phyloP scores from a whole-genome alignment of 495 filamentous ascomycete genomes.

The Penicillium pancosmium region DNA sequence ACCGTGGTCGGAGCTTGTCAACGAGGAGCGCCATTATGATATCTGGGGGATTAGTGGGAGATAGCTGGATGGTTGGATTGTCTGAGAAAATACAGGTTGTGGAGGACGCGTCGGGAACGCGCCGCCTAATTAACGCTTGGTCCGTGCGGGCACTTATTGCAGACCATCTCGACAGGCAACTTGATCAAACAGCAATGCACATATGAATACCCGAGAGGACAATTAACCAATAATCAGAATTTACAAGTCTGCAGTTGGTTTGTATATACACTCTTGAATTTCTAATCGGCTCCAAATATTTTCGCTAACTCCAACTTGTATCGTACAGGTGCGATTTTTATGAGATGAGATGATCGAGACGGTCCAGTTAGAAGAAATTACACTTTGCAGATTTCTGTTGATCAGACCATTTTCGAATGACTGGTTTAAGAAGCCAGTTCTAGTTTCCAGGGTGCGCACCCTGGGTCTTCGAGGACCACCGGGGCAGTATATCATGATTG shows the following conservation, averaged over 20 bases:
- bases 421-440: too few relatives aligned
- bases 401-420: too few relatives aligned
- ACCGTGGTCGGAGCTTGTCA: conserved; percentile 90
- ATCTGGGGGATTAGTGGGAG: neutral
- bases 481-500: conserved; percentile 19
- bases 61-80: conserved; percentile 5
- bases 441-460: too few relatives aligned
- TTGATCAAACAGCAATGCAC: neutral
- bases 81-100: conserved; percentile 19
- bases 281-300: neutral
- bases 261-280: neutral
- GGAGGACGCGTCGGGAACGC: conserved; percentile 42
- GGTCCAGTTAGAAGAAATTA: neutral
- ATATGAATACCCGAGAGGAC: neutral
- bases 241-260: neutral
- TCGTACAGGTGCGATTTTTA: conserved; percentile 25
- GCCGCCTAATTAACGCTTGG: conserved; percentile 47
- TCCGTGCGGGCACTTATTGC: conserved; percentile 39
- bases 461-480: neutral
- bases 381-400: neutral
- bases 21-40: conserved; percentile 76
- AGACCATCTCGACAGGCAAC: too few relatives aligned
- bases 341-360: conserved; percentile 22
- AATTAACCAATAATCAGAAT: neutral
- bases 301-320: conserved; percentile 16